phyloP scores from a whole-genome alignment of 306 rosid genomes.

The Begonia fuchsioides region DNA sequence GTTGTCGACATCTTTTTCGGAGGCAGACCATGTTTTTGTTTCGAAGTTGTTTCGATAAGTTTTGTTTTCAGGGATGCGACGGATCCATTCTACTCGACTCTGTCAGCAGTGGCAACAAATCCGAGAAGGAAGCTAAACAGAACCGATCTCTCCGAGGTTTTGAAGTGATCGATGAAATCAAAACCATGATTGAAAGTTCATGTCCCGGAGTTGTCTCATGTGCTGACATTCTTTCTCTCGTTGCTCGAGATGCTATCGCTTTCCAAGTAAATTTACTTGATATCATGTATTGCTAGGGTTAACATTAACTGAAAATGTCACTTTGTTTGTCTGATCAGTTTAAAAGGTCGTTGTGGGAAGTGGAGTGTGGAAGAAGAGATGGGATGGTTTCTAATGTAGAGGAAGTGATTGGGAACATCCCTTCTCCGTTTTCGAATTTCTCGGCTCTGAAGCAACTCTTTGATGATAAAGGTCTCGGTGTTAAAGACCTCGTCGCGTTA shows the following conservation, averaged over 20 bases:
- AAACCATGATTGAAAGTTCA: slow-evolving; percentile 11
- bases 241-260: slow-evolving; percentile 26
- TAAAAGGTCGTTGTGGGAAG: slow-evolving; percentile 10
- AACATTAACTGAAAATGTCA: no score
- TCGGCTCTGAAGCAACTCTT: slow-evolving; percentile 16
- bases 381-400: slow-evolving; percentile 16
- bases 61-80: slow-evolving; percentile 21
- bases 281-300: no score
- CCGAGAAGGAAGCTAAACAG: slow-evolving; percentile 19
- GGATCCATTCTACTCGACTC: slow-evolving; percentile 23
- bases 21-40: background rate
- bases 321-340: no score
- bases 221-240: slow-evolving; percentile 22
- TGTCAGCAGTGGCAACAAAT: background rate
- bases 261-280: slow-evolving; percentile 13
- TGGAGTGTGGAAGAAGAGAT: slow-evolving; percentile 25
- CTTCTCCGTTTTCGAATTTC: slow-evolving; percentile 19
- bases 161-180: slow-evolving; percentile 23
- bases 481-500: slow-evolving; percentile 21
- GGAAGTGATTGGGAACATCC: slow-evolving; percentile 22
- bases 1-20: background rate
- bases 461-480: slow-evolving; percentile 7
- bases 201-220: slow-evolving; percentile 24
- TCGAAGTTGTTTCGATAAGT: background rate
- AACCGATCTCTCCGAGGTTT: slow-evolving; percentile 18